A percentile compares a stretch with the other conserved stretches of the same genome.
Conservation (phyloP, 208 protist genomes). For the Angomonas desouzai region DNA sequence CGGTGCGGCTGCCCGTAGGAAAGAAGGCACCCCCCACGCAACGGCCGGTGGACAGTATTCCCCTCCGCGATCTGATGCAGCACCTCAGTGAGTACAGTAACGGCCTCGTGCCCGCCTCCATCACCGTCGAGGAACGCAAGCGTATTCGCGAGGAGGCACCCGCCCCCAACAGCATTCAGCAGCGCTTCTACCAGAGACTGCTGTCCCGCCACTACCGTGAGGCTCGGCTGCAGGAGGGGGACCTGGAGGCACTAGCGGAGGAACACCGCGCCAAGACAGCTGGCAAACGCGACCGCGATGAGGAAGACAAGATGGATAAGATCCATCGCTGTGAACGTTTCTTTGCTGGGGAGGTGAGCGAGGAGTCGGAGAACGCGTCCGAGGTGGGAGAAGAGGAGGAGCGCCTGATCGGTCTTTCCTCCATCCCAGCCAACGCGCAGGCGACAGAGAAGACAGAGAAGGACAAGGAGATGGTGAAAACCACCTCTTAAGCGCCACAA, state of each 20-base stretch:
- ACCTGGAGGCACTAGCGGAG: constrained; percentile 25
- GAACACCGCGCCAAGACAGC: constrained; percentile 6
- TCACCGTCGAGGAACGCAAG: constrained; percentile 34
- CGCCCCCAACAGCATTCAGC: constrained; percentile 19
- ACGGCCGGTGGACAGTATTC: constrained; percentile 27
- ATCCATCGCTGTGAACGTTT: not conserved
- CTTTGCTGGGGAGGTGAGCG: not conserved
- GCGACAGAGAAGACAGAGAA: not conserved
- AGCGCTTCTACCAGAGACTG: constrained; percentile 62
- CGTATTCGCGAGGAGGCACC: constrained; percentile 28
- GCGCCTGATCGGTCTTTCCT: not conserved
- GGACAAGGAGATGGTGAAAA: not conserved
- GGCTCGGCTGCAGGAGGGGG: constrained; percentile 29
- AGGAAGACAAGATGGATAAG: not conserved
- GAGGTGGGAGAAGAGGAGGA: not conserved
- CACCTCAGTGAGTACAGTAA: constrained; percentile 82
- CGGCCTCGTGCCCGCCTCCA: constrained; percentile 35
- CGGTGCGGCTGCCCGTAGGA: not conserved
- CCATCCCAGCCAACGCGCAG: not conserved
- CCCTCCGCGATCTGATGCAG: constrained; percentile 36
- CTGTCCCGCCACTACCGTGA: constrained; percentile 40
- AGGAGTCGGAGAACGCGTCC: not conserved
- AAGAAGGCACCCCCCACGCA: not conserved
- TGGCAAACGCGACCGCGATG: not conserved
- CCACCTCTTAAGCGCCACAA: not conserved